Evolutionary conservation across 1,139 yeast genomes (phyloP).

Genomic region (Suhomyces bribrorum): DNA sequence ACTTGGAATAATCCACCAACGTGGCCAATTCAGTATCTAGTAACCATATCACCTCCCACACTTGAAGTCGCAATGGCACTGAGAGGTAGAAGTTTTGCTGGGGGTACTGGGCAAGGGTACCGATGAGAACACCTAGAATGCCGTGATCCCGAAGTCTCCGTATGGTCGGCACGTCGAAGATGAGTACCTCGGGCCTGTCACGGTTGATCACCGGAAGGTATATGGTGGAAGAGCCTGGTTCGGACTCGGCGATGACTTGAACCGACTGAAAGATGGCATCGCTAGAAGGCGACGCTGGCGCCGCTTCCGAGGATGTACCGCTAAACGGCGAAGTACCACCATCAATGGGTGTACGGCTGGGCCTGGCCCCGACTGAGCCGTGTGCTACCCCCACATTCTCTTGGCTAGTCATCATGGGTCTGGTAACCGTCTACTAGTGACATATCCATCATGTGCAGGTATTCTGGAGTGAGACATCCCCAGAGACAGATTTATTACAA

Average conservation of each 20-base stretch:
- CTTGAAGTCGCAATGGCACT: slow-evolving; percentile 70
- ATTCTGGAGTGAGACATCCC: too few relatives aligned
- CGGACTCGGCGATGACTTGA: background rate
- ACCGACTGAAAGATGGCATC: too few relatives aligned
- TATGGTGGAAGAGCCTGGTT: slow-evolving; percentile 12
- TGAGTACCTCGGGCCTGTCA: slow-evolving; percentile 40
- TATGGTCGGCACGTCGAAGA: slow-evolving; percentile 51
- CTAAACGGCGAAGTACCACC: too few relatives aligned
- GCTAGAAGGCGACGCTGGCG: too few relatives aligned
- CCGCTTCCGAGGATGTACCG: too few relatives aligned
- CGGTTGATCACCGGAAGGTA: slow-evolving; percentile 19
- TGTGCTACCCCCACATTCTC: too few relatives aligned
- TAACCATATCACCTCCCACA: slow-evolving; percentile 75
- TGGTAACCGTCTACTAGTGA: too few relatives aligned
- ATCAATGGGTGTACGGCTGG: too few relatives aligned
- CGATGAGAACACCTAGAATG: slow-evolving; percentile 74
- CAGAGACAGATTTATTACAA: too few relatives aligned
- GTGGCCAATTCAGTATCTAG: slow-evolving; percentile 43
- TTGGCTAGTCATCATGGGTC: too few relatives aligned
- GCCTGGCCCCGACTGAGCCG: too few relatives aligned
- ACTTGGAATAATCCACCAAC: slow-evolving; percentile 32
- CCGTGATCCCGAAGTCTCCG: slow-evolving; percentile 52
- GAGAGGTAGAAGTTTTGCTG: slow-evolving; percentile 89
- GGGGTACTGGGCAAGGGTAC: slow-evolving; percentile 83
- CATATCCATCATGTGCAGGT: too few relatives aligned